Evolutionary conservation across 1,284 basidiomycete genomes (phyloP), one percentile per base, ranked within the genome.

Genomic region (Apiotrichum sp.): DNA sequence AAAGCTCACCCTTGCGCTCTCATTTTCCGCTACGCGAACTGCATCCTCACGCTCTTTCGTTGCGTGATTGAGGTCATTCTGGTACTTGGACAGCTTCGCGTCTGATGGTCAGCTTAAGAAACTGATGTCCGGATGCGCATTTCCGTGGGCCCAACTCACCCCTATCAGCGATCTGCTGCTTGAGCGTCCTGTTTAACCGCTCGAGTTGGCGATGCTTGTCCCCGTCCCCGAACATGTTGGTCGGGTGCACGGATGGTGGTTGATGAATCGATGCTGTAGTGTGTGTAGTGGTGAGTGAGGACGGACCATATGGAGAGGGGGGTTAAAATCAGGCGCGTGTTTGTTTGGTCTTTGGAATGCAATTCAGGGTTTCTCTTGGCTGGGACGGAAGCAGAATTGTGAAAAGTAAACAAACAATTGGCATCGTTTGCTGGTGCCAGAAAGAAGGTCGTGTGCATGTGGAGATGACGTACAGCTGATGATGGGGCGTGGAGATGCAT

Each of bases 161-260:
- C 60, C 73, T 71, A 32, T 68, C 64, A 2, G 62, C 55, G 13
- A 76, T 44, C 52, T 71, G 69, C 50, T 62, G 60, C 53, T 72
- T 75, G 14, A 75, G 59, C 40, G 67, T 68, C 43, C 61, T 67
- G 53, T 71, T 62, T 57, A 72, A 60, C 44, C 67, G 62, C 40
- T 76, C 73, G 10, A 69, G 61, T 38, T 65, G 71, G 53, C 75
- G 70, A 10, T 69, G 60, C 42, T 66, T 70, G 57, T 72, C 71
- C 46, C 66, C 60, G 6, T 6, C 40, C 40, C 76, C 74, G 47
- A 75, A 64, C 73, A 74, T 74, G 22, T 13, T 32, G 22, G n/a
- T 2, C 22, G 22, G 29, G 32, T 33, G 49, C 6, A 38, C 8
- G 36, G 31, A 11, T 50, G 33, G 31, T 22, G 22, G 22, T 22